Base-by-base conservation (phyloP, 2,329 filamentous ascomycete species). In the Ceratocystiopsis sp. region DNA sequence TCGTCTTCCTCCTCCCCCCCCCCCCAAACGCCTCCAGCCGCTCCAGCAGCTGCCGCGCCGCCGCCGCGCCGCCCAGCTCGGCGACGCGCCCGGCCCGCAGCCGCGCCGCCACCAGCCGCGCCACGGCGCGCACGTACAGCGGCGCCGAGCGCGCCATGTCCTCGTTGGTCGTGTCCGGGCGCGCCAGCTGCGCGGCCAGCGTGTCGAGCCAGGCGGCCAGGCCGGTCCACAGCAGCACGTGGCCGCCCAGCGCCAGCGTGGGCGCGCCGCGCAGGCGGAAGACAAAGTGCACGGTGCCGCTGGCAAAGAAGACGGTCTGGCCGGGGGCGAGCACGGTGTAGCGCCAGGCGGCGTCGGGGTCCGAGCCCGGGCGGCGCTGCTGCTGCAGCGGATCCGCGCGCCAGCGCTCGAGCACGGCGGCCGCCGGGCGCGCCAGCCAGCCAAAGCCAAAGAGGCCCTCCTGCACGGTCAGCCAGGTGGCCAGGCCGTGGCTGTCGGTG, bases 401-500 rank as follows among this genome's bases (percentile, higher is more conserved):
- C 57, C 56, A 59, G 10, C 43, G 46, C 4, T 44, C 47, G 14
- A 49, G 49, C 41, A 58, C 53, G 13, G 52, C 42, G 5, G 48
- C 39, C 1, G 51, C 55, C 14, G 53, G 55, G 12, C 47, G 47
- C n/a, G 54, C 55, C 44, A 59, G 48, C 57, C 55, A 58, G 4
- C 53, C 55, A 19, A 55, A 59, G 3, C 56, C 55, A 39, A 58
- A 55, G 13, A 52, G 49, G 10, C 53, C 53, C 36, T 54, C 53
- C 37, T 59, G 55, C 17, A 55, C 52, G 4, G 56, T 60, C 43
- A 59, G 57, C 57, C 55, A 60, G 3, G 55, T 59, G n/a, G 49
- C 50, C 37, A 56, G 53, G 13, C 57, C 55, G 42, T 60, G 52
- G 39, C 55, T 57, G 48, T 60, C 57, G 45, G 55, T 58, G 37